Evolutionary conservation across 768 basidiomycete genomes (phyloP).

Genomic region (Lactarius vividus): DNA sequence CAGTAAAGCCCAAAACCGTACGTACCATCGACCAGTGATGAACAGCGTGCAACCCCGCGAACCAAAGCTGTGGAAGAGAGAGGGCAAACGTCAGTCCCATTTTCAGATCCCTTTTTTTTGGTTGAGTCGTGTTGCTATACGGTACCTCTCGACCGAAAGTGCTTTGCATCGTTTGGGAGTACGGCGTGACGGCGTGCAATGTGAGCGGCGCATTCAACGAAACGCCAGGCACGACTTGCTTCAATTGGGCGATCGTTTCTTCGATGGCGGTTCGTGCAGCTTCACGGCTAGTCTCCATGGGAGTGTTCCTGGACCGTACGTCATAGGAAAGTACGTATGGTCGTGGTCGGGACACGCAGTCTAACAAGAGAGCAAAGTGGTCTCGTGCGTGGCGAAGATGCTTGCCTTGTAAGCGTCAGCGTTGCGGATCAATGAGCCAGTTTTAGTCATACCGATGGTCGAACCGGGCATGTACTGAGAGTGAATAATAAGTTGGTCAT

Average conservation of each 20-base stretch:
- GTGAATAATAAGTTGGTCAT: conserved; percentile 64
- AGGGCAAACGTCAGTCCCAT: neutral
- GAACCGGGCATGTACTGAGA: conserved; percentile 84
- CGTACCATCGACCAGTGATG: conserved; percentile 92
- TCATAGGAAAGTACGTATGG: conserved; percentile 71
- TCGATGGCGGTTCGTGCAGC: conserved; percentile 58
- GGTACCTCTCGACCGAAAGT: conserved; percentile 78
- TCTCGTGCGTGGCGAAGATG: conserved; percentile 84
- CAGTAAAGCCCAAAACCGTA: conserved; percentile 34
- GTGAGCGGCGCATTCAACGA: conserved; percentile 59
- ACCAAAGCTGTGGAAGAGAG: conserved; percentile 62
- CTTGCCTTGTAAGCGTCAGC: conserved; percentile 54
- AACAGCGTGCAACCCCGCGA: conserved; percentile 79
- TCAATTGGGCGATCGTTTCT: conserved; percentile 55
- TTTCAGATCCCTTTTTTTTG: neutral
- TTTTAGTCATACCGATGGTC: conserved; percentile 62
- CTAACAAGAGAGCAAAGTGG: conserved; percentile 69
- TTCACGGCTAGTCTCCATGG: conserved; percentile 70
- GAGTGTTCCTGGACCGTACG: conserved; percentile 69
- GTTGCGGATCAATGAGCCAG: conserved; percentile 1
- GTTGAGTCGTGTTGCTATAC: neutral
- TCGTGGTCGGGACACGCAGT: conserved; percentile 46
- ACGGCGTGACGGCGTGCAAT: conserved; percentile 78
- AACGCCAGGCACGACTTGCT: conserved; percentile 47
- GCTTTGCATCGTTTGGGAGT: conserved; percentile 70